These are phyloP conservation scores for Passalora sequoiae DNA, from an alignment of 2,329 filamentous ascomycete species.

Conservation along the genomic window DNA sequence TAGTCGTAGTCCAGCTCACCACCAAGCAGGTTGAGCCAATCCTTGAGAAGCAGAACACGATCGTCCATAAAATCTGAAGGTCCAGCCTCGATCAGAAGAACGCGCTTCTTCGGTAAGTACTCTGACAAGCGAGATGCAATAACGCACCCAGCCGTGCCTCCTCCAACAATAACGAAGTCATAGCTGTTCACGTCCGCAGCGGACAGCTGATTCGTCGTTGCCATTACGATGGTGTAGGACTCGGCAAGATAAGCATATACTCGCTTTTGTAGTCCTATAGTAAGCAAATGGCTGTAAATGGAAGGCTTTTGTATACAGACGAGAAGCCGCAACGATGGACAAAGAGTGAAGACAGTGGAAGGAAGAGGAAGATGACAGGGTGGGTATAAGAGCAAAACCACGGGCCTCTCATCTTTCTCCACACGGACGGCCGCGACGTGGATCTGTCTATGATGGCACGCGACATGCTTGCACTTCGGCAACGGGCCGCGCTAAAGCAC, in stretches of 20 bases:
- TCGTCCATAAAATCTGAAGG: conserved; percentile 87
- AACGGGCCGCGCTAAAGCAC: not conserved
- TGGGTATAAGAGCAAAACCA: conserved; percentile 1
- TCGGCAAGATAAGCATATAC: too few species aligned
- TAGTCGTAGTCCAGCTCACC: conserved; percentile 91
- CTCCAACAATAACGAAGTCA: conserved; percentile 82
- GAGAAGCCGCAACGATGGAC: not conserved
- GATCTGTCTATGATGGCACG: not conserved
- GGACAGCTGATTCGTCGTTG: conserved; percentile 65
- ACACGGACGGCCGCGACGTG: not conserved
- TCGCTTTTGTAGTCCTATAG: not conserved
- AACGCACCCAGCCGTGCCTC: conserved; percentile 81
- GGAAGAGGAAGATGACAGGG: conserved; percentile 2
- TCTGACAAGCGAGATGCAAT: conserved; percentile 73
- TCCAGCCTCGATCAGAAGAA: conserved; percentile 81
- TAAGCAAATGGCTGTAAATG: too few species aligned
- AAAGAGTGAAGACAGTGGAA: not conserved
- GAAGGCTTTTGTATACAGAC: conserved; percentile 3
- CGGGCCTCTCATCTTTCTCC: conserved; percentile 3
- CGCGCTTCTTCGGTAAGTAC: conserved; percentile 75
- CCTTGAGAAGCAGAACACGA: conserved; percentile 76
- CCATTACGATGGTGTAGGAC: conserved; percentile 35
- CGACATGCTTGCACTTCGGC: not conserved
- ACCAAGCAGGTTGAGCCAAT: conserved; percentile 80
- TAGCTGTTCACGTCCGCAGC: conserved; percentile 61